Percentiles rank a stretch among this genome's conserved stretches.
phyloP scores from a whole-genome alignment of 768 basidiomycete species.

The Collybia nuda region DNA sequence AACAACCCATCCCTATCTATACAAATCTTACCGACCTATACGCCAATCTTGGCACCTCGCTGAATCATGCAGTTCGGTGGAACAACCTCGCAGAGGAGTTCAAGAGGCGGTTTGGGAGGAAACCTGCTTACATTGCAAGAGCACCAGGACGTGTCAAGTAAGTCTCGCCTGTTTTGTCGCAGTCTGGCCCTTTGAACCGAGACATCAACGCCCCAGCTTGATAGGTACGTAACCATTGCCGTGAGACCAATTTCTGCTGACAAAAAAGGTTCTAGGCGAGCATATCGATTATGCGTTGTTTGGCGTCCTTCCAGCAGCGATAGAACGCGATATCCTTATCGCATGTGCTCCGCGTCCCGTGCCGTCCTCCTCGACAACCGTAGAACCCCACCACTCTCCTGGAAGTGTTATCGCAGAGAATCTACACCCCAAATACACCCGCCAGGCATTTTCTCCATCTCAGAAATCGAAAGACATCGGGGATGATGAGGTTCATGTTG shows the following conservation, averaged over 20 bases:
- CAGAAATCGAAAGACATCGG: slow-evolving; percentile 26
- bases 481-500: slow-evolving; percentile 41
- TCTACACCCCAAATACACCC: slow-evolving; percentile 55
- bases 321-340: slow-evolving; percentile 82
- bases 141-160: slow-evolving; percentile 86
- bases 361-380: slow-evolving; percentile 14
- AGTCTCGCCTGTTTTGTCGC: slow-evolving; percentile 13
- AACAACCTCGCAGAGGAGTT: slow-evolving; percentile 62
- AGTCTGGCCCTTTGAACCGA: not conserved
- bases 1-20: slow-evolving; percentile 61
- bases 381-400: slow-evolving; percentile 29
- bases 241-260: not conserved
- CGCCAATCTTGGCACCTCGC: slow-evolving; percentile 47
- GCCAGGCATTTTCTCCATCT: slow-evolving; percentile 58
- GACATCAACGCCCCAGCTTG: slow-evolving; percentile 23
- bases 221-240: slow-evolving; percentile 34
- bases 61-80: slow-evolving; percentile 63
- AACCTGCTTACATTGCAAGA: slow-evolving; percentile 68
- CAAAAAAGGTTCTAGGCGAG: slow-evolving; percentile 48
- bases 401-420: slow-evolving; percentile 67
- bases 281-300: slow-evolving; percentile 86
- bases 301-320: slow-evolving; percentile 82
- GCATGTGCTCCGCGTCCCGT: slow-evolving; percentile 58
- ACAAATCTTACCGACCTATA: slow-evolving; percentile 58
- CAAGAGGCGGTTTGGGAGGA: slow-evolving; percentile 59